Evolutionary conservation across 2,329 filamentous ascomycete species (phyloP).

Genomic region (Aspergillus sp.): DNA sequence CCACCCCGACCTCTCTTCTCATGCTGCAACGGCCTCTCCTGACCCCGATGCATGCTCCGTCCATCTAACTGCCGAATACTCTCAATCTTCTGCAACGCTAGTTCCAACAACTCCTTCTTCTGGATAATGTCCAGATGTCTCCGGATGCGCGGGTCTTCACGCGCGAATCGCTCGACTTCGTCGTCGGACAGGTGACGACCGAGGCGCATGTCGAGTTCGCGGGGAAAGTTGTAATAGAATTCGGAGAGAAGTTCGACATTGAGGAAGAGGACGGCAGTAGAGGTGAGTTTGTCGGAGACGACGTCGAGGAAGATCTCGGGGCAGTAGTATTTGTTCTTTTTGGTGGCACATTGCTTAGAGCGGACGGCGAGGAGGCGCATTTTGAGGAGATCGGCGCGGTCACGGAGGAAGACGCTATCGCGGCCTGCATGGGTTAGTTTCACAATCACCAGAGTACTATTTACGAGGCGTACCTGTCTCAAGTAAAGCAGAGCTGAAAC

Average conservation of each 20-base stretch:
- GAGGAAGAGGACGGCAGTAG: constrained; percentile 91
- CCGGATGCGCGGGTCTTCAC: constrained; percentile 84
- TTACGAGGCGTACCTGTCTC: constrained; percentile 55
- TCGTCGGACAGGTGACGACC: constrained; percentile 70
- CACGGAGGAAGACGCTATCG: constrained; percentile 88
- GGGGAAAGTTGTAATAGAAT: constrained; percentile 96
- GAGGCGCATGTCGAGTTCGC: constrained; percentile 80
- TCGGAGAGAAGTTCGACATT: constrained; percentile 95
- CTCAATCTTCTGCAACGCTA: constrained; percentile 95
- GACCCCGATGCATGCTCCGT: constrained; percentile 53
- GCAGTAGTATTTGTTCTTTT: constrained; percentile 92
- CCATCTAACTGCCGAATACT: constrained; percentile 77
- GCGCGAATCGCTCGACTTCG: constrained; percentile 82
- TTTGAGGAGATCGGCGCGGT: constrained; percentile 81
- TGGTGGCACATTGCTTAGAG: constrained; percentile 76
- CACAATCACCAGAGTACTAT: no score
- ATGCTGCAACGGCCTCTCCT: constrained; percentile 31
- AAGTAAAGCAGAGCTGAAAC: constrained; percentile 84
- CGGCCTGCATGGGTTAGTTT: constrained; percentile 53
- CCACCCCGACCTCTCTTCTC: constrained; percentile 29
- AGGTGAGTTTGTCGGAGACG: constrained; percentile 87
- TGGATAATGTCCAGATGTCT: constrained; percentile 86
- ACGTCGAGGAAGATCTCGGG: constrained; percentile 97
- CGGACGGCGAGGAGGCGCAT: constrained; percentile 84
- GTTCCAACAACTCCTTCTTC: constrained; percentile 84